These are phyloP conservation scores for Rhizophagus sp. DNA, from an alignment of 192 early-diverging fungal genomes.

Conservation along the genomic window DNA sequence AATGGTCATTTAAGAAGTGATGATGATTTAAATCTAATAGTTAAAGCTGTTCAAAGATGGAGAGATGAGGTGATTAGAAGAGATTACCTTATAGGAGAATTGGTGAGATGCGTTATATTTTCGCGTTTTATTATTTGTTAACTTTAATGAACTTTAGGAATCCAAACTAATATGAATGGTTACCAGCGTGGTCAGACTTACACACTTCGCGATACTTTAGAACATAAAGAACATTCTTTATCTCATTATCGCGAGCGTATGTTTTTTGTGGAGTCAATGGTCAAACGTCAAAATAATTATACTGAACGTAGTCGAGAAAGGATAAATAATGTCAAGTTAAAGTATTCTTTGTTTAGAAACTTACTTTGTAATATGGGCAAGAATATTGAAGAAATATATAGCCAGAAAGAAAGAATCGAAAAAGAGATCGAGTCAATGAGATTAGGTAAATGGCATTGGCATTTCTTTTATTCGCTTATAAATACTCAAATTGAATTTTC, in stretches of 20 bases:
- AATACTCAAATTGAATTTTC: background rate
- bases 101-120: constrained; percentile 11
- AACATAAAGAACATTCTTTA: background rate
- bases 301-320: constrained; percentile 13
- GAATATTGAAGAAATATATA: background rate
- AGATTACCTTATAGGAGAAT: background rate
- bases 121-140: background rate
- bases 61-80: background rate
- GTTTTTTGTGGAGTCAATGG: background rate
- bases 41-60: constrained; percentile 7
- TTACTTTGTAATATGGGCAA: constrained; percentile 12
- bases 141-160: background rate
- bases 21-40: constrained; percentile 10
- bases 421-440: constrained; percentile 3
- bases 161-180: background rate
- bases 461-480: background rate
- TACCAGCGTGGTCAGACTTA: background rate
- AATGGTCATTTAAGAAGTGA: background rate
- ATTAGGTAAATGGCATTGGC: background rate
- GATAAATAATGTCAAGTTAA: constrained; percentile 21
- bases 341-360: constrained; percentile 10
- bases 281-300: constrained; percentile 6
- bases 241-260: constrained; percentile 21
- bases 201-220: background rate
- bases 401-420: constrained; percentile 23